phyloP scores from a whole-genome alignment of 257 asterid genomes.

The Solanum chilense region DNA sequence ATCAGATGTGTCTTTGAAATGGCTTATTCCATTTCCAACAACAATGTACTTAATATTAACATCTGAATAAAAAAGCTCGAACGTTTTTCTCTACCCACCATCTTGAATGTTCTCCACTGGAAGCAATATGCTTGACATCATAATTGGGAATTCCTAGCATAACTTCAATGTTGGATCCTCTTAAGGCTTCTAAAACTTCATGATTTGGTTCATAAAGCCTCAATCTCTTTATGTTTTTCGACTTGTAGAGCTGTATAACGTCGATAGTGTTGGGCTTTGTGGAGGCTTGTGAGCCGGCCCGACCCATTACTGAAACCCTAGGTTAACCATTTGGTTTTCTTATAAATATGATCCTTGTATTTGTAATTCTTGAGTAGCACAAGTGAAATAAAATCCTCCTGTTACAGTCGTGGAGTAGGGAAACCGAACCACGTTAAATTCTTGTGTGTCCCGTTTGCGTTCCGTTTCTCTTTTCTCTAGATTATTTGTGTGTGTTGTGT shows the following conservation, averaged over 20 bases:
- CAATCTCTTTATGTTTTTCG: not conserved
- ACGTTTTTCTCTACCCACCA: not conserved
- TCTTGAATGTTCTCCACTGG: not conserved
- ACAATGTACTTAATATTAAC: slow-evolving; percentile 8
- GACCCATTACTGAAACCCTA: no score
- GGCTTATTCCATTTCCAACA: slow-evolving; percentile 30
- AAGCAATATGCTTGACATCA: not conserved
- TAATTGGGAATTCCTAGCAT: not conserved
- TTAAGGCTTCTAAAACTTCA: not conserved
- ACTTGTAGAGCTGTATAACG: not conserved
- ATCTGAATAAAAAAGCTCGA: not conserved
- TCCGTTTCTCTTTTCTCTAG: no score
- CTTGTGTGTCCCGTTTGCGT: no score
- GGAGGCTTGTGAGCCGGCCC: no score
- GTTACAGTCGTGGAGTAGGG: no score
- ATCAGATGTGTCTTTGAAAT: not conserved
- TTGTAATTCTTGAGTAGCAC: no score
- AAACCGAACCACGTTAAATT: no score
- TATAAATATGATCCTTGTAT: no score
- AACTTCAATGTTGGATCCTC: not conserved
- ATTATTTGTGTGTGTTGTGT: no score
- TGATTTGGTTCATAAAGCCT: not conserved
- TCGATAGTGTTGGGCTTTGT: no score
- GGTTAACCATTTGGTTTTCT: no score
- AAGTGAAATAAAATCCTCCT: no score